phyloP scores from a whole-genome alignment of 805 yeast genomes.

The Lachancea kluyveri region DNA sequence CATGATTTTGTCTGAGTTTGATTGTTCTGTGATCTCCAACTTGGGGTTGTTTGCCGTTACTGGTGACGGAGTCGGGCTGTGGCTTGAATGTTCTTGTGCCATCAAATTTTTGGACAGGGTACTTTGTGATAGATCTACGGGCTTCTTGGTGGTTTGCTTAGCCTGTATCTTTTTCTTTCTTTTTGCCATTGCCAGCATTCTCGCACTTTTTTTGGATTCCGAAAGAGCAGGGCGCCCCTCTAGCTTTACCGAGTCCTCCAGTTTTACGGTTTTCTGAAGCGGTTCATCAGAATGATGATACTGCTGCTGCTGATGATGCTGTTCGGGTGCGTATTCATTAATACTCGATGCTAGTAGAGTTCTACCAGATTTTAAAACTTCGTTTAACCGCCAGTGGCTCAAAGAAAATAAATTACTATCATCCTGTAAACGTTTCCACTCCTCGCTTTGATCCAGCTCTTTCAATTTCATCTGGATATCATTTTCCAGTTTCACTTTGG shows the following conservation, averaged over 20 bases:
- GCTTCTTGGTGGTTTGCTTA: conserved; percentile 41
- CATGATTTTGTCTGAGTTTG: conserved; percentile 75
- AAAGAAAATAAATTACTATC: conserved; percentile 18
- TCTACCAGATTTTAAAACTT: conserved; percentile 24
- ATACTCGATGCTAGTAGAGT: conserved; percentile 23
- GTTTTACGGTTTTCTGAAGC: conserved; percentile 1
- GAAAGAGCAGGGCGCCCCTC: conserved; percentile 10
- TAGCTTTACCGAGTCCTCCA: conserved; percentile 1
- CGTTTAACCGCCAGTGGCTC: conserved; percentile 24
- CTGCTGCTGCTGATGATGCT: too few relatives aligned
- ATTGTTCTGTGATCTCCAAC: conserved; percentile 67
- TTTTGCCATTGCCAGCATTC: conserved; percentile 91
- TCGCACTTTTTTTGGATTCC: conserved; percentile 46
- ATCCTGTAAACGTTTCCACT: conserved; percentile 19
- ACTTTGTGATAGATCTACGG: conserved; percentile 67
- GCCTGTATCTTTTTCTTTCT: conserved; percentile 76
- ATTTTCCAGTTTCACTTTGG: conserved; percentile 30
- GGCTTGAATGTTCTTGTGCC: conserved; percentile 25
- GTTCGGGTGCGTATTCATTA: conserved; percentile 5
- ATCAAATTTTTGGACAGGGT: conserved; percentile 46
- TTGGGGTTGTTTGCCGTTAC: conserved; percentile 31
- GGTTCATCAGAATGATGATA: too few relatives aligned
- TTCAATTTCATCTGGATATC: conserved; percentile 28
- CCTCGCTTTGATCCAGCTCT: conserved; percentile 20
- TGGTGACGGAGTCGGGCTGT: conserved; percentile 20